Conservation (phyloP, 2,329 filamentous ascomycete species). For the Neoascochyta sp. region DNA sequence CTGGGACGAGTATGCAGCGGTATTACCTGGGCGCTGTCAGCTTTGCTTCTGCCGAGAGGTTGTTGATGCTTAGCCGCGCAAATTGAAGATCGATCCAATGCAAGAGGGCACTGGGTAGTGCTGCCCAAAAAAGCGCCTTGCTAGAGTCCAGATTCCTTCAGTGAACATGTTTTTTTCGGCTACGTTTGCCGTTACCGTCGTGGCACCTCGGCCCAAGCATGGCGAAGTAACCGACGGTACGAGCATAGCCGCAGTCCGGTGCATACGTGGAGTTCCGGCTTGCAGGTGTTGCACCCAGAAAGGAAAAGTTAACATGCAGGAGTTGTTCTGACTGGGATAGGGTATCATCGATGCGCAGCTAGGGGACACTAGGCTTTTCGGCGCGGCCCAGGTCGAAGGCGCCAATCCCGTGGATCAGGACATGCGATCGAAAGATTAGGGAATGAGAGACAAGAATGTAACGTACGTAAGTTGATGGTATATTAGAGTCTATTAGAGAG, state of each 20-base stretch:
- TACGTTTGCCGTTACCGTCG: too few species aligned
- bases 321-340: constrained; percentile 5
- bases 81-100: too few species aligned
- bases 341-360: constrained; percentile 7
- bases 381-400: constrained; percentile 10
- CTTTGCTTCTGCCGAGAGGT: too few species aligned
- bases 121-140: neutral
- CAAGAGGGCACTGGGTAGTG: too few species aligned
- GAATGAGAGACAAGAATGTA: constrained; percentile 2
- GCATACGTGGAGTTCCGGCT: constrained; percentile 3
- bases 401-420: constrained; percentile 6
- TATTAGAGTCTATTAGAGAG: neutral
- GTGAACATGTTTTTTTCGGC: too few species aligned
- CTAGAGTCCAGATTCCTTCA: too few species aligned
- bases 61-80: too few species aligned
- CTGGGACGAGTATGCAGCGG: too few species aligned
- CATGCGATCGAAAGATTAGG: constrained; percentile 1
- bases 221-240: too few species aligned
- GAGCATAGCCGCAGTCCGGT: constrained; percentile 2
- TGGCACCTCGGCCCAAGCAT: too few species aligned
- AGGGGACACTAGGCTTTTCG: constrained; percentile 4
- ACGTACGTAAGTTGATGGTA: neutral
- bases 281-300: constrained; percentile 5
- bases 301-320: constrained; percentile 13
- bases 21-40: too few species aligned